A percentile compares a stretch with the other conserved stretches of the same genome.
These are phyloP conservation scores for Xylaria cubensis DNA, from an alignment of 495 filamentous ascomycete genomes.

Conservation along the genomic window DNA sequence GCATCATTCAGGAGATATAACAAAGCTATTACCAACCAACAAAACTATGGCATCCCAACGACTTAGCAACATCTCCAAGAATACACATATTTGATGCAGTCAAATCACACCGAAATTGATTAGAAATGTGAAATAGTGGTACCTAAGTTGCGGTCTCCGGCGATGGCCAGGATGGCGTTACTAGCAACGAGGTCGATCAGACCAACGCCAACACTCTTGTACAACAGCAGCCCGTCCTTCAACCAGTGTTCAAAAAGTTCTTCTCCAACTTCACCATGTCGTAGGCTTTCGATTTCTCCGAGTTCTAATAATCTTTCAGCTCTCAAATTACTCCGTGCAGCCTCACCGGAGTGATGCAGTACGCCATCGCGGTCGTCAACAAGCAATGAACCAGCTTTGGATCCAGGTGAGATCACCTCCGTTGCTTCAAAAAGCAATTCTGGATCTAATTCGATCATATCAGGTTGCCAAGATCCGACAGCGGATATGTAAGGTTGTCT, in stretches of 20 bases:
- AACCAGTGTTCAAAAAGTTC: conserved; percentile 65
- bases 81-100: not conserved
- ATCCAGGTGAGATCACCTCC: conserved; percentile 32
- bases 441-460: conserved; percentile 79
- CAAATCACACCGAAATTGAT: not conserved
- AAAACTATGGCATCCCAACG: not conserved
- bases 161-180: conserved; percentile 68
- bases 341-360: conserved; percentile 74
- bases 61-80: not conserved
- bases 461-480: conserved; percentile 74
- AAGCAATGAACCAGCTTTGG: conserved; percentile 19
- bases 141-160: conserved; percentile 67
- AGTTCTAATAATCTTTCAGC: conserved; percentile 72
- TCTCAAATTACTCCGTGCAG: conserved; percentile 69
- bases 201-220: conserved; percentile 70
- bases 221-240: conserved; percentile 72
- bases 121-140: conserved; percentile 68
- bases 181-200: conserved; percentile 72
- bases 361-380: conserved; percentile 24
- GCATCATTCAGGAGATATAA: not conserved
- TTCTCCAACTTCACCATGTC: conserved; percentile 40
- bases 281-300: conserved; percentile 74
- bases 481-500: conserved; percentile 69
- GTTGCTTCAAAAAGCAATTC: conserved; percentile 72
- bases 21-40: not conserved